Percentiles rank a stretch among this genome's conserved stretches.
Conservation (phyloP, 208 protist species). For the Acanthamoeba royreba region DNA sequence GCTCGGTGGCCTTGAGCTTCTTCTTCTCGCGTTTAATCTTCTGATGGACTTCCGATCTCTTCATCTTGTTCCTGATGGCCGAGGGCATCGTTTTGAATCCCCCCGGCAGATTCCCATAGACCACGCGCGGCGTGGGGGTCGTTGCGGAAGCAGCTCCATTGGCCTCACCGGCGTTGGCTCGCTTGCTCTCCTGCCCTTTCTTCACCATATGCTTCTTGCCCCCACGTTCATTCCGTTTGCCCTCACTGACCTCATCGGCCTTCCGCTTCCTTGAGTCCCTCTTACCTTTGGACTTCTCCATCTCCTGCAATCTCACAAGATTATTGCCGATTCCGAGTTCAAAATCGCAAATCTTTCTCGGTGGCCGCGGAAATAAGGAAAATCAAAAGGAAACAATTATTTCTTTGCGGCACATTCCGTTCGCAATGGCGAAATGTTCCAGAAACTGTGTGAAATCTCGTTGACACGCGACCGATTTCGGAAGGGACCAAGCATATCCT, state of each 20-base stretch:
- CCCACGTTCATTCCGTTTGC: too few relatives aligned
- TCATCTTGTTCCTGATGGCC: conserved; percentile 49
- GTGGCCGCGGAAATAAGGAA: too few relatives aligned
- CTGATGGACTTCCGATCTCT: conserved; percentile 15
- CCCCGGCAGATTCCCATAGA: neutral
- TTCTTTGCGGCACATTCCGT: too few relatives aligned
- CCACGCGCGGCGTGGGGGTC: neutral
- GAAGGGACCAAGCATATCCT: neutral
- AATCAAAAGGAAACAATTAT: too few relatives aligned
- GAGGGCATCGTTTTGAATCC: neutral
- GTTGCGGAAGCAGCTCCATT: neutral
- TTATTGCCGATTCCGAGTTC: too few relatives aligned
- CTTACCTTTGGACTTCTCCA: neutral
- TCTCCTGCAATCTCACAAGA: too few relatives aligned
- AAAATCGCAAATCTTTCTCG: too few relatives aligned
- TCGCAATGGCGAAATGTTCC: too few relatives aligned
- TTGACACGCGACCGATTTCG: too few relatives aligned
- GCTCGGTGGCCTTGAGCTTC: neutral
- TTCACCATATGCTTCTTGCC: neutral
- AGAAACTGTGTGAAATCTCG: too few relatives aligned
- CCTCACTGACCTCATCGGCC: neutral
- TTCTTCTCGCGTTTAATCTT: conserved; percentile 46
- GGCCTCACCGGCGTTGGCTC: neutral
- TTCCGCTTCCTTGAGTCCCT: neutral
- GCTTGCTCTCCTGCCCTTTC: neutral